Evolutionary conservation across 2,329 filamentous ascomycete genomes (phyloP), one percentile per base, ranked within the genome.

Genomic region (Albifimbria verrucaria): DNA sequence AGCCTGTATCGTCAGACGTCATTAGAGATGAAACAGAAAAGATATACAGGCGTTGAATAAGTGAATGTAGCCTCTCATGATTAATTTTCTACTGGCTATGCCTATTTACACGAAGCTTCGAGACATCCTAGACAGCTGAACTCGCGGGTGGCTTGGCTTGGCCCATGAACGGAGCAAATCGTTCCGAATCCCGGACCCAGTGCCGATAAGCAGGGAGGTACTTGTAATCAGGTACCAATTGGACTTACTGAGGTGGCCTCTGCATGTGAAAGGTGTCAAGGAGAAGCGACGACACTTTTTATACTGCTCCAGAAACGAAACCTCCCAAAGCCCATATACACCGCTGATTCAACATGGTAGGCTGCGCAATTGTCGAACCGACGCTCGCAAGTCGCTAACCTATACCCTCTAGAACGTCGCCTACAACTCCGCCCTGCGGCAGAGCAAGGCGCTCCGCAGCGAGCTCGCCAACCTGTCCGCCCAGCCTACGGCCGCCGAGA

Each of bases 361-460:
- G n/a, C n/a, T n/a, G n/a, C n/a, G n/a, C n/a, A n/a, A n/a, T n/a
- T n/a, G n/a, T n/a, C n/a, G n/a, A n/a, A n/a, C n/a, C n/a, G n/a
- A n/a, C n/a, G n/a, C n/a, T n/a, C n/a, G n/a, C n/a, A n/a, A n/a
- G n/a, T n/a, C n/a, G n/a, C n/a, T n/a, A n/a, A n/a, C 26, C 26
- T 32, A 7, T 32, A 7, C 26, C 26, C 26, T 15, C 6, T 57
- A 91, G 90, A 93, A 92, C 65, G 87, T 89, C 44, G 80, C 91
- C 49, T 95, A 93, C 77, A 95, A 95, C 69, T 88, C 89, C 53
- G 89, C 90, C 50, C 78, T 94, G 51, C 90, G 91, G 74, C 90
- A 95, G 75, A 91, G 87, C 60, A 90, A 89, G 62, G 83, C 88
- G 44, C 84, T 95, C 61, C 87, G 88, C 63, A 83, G 82, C 66